Evolutionary conservation across 768 basidiomycete species (phyloP), one percentile per base, ranked within the genome.

Genomic region (Naganishia vishniacii): DNA sequence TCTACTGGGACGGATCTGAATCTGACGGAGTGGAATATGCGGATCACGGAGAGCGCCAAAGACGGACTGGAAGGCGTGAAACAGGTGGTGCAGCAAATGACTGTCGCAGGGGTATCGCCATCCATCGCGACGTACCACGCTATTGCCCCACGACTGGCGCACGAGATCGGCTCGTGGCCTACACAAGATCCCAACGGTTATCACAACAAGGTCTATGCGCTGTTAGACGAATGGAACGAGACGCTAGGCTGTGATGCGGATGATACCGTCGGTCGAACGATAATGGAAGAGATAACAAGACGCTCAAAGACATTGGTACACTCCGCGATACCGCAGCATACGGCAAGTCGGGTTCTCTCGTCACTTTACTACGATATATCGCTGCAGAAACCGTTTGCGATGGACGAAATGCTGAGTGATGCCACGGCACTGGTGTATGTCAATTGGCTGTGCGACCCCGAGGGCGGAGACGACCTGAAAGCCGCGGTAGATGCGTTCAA

Each of bases 331-430:
- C 53, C 53, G 37, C 28, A 23, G 25, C 18, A 37, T 37, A 56
- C 37, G 18, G 32, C 53, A 25, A 18, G 23, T 25, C 53, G 40
- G 13, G 20, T 56, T 25, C 34, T 56, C 5, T 37, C 53, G 32
- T 37, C 34, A 40, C 28, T 56, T 25, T 56, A 40, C 37, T 40
- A 56, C 37, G 53, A 56, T 13, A 56, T 56, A 37, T 56, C 53
- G 16, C 53, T 56, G 1, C 53, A 56, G 18, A 20, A 20, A 29
- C 53, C 53, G 1, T 56, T 56, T 26, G 53, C 53, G 31, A 29
- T 20, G n/a, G 53, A 56, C 26, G 53, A 56, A 26, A 15, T 37
- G 23, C 53, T 56, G 20, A 56, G 53, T 34, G 53, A 56, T 41
- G 12, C 18, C 20, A 56, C 53, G 4, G 53, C 53, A 40, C 20